Evolutionary conservation across 2,329 filamentous ascomycete genomes (phyloP), one percentile per base, ranked within the genome.

Genomic region (Colletotrichum eremochloae): DNA sequence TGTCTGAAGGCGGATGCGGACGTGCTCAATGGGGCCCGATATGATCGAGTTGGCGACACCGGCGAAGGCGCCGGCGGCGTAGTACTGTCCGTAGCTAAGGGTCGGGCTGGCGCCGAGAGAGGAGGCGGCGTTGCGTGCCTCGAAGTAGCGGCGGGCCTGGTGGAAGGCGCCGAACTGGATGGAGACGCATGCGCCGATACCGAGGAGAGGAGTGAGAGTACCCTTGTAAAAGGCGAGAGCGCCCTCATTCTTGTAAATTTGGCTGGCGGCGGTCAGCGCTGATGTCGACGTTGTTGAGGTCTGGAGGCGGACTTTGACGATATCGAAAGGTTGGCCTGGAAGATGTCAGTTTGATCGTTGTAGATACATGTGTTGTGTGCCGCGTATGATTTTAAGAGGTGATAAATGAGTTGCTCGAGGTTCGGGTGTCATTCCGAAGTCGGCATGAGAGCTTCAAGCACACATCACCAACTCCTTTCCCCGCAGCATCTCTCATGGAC

Each of bases 131-230:
- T 97, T 97, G 75, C 88, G 87, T 56, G 89, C 85, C 85, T 98
- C 96, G 80, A 99, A 91, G 78, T 89, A 92, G 72, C 96, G 94
- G 72, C 94, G 93, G 11, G 96, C 95, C 79, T 93, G 92, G 86
- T 98, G 95, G 88, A 98, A 99, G 78, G 93, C 96, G 75, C 95
- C 96, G 82, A 99, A 99, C 86, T 99, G 96, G 78, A 99, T 93
- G n/a, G 95, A 98, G 57, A 96, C 95, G 82, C 96, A 99, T 76
- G 96, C 96, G 77, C 96, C 96, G 80, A 99, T 98, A 76, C 96
- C 96, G 69, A 99, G 90, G 68, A 99, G 88, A 0, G 96, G 96
- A 6, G 96, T 98, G 68, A 99, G 87, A 0, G 96, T 98, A 78
- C 96, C 96, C 84, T 99, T 99, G 90, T 99, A 99, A 86, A 99